These are phyloP conservation scores for Pichia pseudocactophila DNA, from an alignment of 805 yeast species.

Conservation along the genomic window DNA sequence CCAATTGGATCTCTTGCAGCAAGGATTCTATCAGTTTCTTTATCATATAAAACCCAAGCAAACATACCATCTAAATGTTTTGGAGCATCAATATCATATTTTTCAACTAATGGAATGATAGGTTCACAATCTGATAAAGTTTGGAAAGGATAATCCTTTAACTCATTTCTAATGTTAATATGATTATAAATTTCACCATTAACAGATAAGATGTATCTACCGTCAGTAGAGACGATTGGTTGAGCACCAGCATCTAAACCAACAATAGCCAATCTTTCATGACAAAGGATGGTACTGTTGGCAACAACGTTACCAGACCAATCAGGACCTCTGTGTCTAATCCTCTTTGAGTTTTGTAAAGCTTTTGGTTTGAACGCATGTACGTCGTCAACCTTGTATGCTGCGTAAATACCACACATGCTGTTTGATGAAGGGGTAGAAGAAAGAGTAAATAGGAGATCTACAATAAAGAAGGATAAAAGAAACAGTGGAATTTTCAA, in stretches of 20 bases:
- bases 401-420: constrained; percentile 99
- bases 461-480: neutral
- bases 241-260: constrained; percentile 98
- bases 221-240: constrained; percentile 82
- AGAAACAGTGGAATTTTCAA: neutral
- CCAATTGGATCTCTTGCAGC: constrained; percentile 99
- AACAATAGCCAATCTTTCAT: constrained; percentile 95
- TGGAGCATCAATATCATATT: constrained; percentile 86
- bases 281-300: constrained; percentile 77
- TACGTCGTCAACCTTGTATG: constrained; percentile 72
- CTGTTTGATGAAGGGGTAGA: constrained; percentile 3
- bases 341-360: constrained; percentile 79
- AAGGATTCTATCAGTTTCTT: constrained; percentile 70
- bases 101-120: constrained; percentile 83
- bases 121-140: constrained; percentile 96
- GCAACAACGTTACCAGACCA: constrained; percentile 88
- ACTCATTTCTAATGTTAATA: constrained; percentile 73
- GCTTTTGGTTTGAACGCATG: constrained; percentile 80
- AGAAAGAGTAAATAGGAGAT: neutral
- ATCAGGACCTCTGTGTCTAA: constrained; percentile 99
- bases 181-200: constrained; percentile 99
- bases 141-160: constrained; percentile 64
- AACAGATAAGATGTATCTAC: constrained; percentile 65
- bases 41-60: constrained; percentile 88
- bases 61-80: constrained; percentile 95